Base-by-base conservation (phyloP, 176 grass and related monocot genomes). In the Lolium multiflorum region DNA sequence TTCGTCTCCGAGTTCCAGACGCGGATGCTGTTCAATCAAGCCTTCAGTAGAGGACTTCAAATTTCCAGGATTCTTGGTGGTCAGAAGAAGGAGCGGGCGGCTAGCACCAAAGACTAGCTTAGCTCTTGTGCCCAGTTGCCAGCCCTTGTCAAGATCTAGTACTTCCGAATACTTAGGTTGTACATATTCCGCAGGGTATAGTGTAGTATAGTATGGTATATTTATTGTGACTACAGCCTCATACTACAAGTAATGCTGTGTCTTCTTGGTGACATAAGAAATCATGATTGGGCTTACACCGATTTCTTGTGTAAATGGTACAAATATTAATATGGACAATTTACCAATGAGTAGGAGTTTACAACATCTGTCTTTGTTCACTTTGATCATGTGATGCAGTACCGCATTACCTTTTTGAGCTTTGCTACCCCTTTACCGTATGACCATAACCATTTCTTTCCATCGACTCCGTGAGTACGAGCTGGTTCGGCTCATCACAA, bases 1-100 rank as follows among this genome's bases (percentile, higher is more conserved):
- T 93, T 98, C 67, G 91, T 95, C 39, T 95, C 95, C 0, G 95
- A 98, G 81, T 93, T 95, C 57, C 95, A 98, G 74, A 98, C 93
- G 0, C 93, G 95, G 22, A 93, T 98, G 95, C 87, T 98, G 13
- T 98, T 98, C 79, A 98, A 95, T 84, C 95, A 98, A 81, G 95
- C 91, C 2, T 98, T 98, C 47, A 98, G 95, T 70, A 93, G 93
- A 86, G 95, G 95, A 12, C 82, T 95, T 61, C 95, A 95, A 79
- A 98, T 98, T 80, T 95, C 93, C n/a, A 91, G 95, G n/a, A 93
- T 98, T 89, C 87, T 98, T 52, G 95, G 95, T 49, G 93, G 87
- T 22, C 93, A 92, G 49, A 93, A 93, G 82, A 92, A 89, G 85
- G 96, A 93, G 57, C 75, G 56, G 3, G 49, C 89, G 11, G 81